phyloP scores from a whole-genome alignment of 2,329 filamentous ascomycete genomes.

The Penicillium brasilianum region DNA sequence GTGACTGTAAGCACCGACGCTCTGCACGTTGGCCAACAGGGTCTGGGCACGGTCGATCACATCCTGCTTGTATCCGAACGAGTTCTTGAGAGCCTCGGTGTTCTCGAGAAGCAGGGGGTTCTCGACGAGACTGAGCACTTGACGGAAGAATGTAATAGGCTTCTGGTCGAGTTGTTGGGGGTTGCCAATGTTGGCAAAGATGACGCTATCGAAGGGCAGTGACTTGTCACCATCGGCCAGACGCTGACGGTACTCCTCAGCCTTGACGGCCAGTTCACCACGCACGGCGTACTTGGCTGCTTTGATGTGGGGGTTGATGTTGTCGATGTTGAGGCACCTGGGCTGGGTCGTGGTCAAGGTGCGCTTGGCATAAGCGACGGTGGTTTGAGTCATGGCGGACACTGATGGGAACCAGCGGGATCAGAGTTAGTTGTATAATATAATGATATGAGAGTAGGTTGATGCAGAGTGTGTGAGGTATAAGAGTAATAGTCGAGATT shows the following conservation, averaged over 20 bases:
- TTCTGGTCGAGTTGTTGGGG: conserved; percentile 99
- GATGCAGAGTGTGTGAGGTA: not conserved
- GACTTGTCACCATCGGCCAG: conserved; percentile 58
- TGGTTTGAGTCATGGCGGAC: conserved; percentile 37
- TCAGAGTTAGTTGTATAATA: conserved; percentile 18
- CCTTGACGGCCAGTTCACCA: conserved; percentile 91
- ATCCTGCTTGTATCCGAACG: conserved; percentile 86
- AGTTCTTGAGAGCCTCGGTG: conserved; percentile 74
- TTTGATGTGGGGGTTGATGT: conserved; percentile 90
- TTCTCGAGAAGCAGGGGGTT: conserved; percentile 85
- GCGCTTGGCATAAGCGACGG: conserved; percentile 38
- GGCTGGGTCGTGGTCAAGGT: conserved; percentile 52
- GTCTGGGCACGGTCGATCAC: conserved; percentile 82
- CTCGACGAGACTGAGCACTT: conserved; percentile 91
- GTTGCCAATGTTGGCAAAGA: conserved; percentile 98
- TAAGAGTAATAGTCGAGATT: not conserved
- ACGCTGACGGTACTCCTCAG: conserved; percentile 83
- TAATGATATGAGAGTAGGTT: not conserved
- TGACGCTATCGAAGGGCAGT: conserved; percentile 89
- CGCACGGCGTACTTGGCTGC: conserved; percentile 94
- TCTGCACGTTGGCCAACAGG: conserved; percentile 82
- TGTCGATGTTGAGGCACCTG: conserved; percentile 71
- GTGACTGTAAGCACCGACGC: conserved; percentile 94
- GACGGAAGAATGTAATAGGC: conserved; percentile 98
- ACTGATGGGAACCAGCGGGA: conserved; percentile 27